Base-by-base conservation (phyloP, 1,139 yeast species). In the Eremothecium cymbalariae region DNA sequence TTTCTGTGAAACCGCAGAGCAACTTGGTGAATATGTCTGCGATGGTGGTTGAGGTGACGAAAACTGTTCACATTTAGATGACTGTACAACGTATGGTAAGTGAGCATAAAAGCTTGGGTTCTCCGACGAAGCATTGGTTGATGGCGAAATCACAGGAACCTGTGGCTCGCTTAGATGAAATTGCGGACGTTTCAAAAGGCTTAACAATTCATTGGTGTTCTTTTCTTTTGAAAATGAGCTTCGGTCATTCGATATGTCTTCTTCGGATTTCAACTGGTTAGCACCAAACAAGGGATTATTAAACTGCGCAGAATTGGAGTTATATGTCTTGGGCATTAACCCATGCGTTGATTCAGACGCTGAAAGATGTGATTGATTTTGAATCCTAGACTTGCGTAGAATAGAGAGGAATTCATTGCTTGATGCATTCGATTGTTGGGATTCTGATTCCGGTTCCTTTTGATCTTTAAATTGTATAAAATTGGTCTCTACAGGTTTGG, bases 111-210 rank as follows among this genome's bases (percentile, higher is more conserved):
- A 4, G 24, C 24, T 21, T 4, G 24, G 12, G 24, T 21, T 21
- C 6, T 21, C 13, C 12, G 6, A 11, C 24, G 12, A 11, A 21
- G 13, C 24, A 21, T 5, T 21, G 12, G n/a, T 21, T 11, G 24
- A 18, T 17, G n/a, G 32, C 2, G 11, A 12, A 3, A 6, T 27
- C 12, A 15, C n/a, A n/a, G n/a, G n/a, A n/a, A n/a, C n/a, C n/a
- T n/a, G n/a, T n/a, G n/a, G n/a, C n/a, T n/a, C n/a, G n/a, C n/a
- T n/a, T n/a, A n/a, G n/a, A n/a, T n/a, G n/a, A n/a, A n/a, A n/a
- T 12, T 28, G 31, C 6, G 40, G 39, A 9, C 21, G 32, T 26
- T 36, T 38, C 32, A 38, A 32, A 16, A 38, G 23, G 15, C 36
- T 37, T 27, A 36, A 27, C 11, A 37, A 24, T 8, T 18, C 34